Evolutionary conservation across 2,329 filamentous ascomycete genomes (phyloP), one percentile per base, ranked within the genome.

Genomic region (Lecanicillium sp.): DNA sequence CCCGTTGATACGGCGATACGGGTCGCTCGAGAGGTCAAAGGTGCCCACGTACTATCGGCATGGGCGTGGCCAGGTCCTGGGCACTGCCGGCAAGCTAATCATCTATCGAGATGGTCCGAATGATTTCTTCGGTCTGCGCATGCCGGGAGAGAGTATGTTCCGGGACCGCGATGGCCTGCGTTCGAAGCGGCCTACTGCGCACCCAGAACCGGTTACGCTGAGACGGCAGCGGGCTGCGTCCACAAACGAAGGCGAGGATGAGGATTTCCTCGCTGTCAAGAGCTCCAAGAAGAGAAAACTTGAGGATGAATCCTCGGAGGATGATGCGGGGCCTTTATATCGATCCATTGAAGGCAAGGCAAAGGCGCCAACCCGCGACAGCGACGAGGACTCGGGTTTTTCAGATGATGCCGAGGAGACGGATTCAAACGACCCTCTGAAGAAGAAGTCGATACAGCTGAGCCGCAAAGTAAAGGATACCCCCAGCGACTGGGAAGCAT

Each of bases 1-100:
- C 58, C 70, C 75, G 4, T 75, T 89, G 40, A 89, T 93, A 54
- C 64, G 85, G 37, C 76, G 77, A 21, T 96, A 90, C 62, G 87
- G 87, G 2, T 77, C 79, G 23, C 74, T 86, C 32, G 82, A 95
- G 61, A 79, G 79, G 29, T 86, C 86, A 54, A 78, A 76, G 46
- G 68, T 94, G 10, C 89, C 90, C 0, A 58, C 67, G 2, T 96
- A 94, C 60, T 75, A 75, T 52, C 82, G 88, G 5, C 69, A 70
- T 52, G 87, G 89, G 12, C 70, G 72, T 48, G 89, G 89, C 2
- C 75, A 73, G 49, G 70, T 96, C 1, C 64, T 97, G 11, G 91
- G 90, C 0, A 69, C 84, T 0, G 62, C 71, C 2, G 67, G 69
- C 2, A 71, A 74, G 37, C 70, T 84, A 49, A 77, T 76, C 49